A percentile compares a stretch with the other conserved stretches of the same genome.
These are phyloP conservation scores for Paxillus ammoniavirescens DNA, from an alignment of 768 basidiomycete species.

Conservation along the genomic window DNA sequence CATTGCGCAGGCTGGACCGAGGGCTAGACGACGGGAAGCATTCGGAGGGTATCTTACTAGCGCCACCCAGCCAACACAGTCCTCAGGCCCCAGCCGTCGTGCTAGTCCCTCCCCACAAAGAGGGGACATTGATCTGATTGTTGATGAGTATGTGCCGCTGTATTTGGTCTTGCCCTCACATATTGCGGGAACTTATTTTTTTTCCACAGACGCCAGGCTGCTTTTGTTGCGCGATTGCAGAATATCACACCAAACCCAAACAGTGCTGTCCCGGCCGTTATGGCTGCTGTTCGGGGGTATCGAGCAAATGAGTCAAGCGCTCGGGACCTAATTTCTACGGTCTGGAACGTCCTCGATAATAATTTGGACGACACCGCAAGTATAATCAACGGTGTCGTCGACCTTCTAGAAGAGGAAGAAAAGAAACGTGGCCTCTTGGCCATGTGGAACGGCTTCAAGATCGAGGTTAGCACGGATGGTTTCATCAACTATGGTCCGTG, in stretches of 20 bases:
- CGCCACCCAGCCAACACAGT: constrained; percentile 10
- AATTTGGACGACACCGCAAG: constrained; percentile 73
- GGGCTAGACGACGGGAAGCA: constrained; percentile 52
- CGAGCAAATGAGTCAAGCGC: constrained; percentile 74
- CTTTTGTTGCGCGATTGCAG: constrained; percentile 64
- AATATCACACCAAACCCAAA: constrained; percentile 54
- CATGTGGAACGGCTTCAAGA: constrained; percentile 82
- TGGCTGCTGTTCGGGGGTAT: constrained; percentile 78
- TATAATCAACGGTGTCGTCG: constrained; percentile 70
- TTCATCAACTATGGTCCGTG: not conserved
- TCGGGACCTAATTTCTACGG: constrained; percentile 80
- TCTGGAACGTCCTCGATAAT: constrained; percentile 76
- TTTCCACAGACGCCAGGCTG: constrained; percentile 56
- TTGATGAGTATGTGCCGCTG: not conserved
- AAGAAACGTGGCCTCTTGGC: constrained; percentile 74
- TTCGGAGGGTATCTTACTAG: constrained; percentile 61
- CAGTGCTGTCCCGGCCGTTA: constrained; percentile 59
- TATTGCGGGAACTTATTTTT: not conserved
- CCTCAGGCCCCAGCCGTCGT: constrained; percentile 23
- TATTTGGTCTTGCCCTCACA: not conserved
- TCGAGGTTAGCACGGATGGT: constrained; percentile 71
- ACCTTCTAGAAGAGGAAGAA: constrained; percentile 78
- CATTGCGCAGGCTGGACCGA: constrained; percentile 23
- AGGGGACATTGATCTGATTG: constrained; percentile 48
- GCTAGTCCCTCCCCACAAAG: constrained; percentile 33